Evolutionary conservation across 2,329 filamentous ascomycete species (phyloP).

Genomic region (Xylaria sp.): DNA sequence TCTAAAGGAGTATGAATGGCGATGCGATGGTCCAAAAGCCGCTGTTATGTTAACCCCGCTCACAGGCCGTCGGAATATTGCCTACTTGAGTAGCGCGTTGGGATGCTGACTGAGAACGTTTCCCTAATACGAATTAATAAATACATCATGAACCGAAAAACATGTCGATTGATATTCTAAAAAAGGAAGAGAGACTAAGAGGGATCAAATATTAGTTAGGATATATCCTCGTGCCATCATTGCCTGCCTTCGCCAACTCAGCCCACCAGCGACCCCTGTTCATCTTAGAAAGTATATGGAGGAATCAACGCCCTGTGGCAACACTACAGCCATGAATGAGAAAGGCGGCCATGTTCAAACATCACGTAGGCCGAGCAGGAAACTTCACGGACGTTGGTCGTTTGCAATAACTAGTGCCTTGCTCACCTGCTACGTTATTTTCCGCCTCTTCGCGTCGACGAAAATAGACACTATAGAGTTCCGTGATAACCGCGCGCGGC

Average conservation of each 20-base stretch:
- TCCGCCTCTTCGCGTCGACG: not conserved
- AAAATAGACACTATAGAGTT: not conserved
- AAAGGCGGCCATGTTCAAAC: not conserved
- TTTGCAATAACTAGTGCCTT: not conserved
- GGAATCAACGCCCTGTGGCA: too few relatives aligned
- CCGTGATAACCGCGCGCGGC: too few relatives aligned
- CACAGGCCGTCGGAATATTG: conserved; percentile 16
- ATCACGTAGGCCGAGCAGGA: not conserved
- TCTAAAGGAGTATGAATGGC: not conserved
- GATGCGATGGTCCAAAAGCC: not conserved
- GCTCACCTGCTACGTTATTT: not conserved
- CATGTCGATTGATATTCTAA: not conserved
- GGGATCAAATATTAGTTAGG: not conserved
- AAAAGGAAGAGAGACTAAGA: not conserved
- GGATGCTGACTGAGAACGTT: not conserved
- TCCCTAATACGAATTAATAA: not conserved
- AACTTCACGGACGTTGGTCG: not conserved
- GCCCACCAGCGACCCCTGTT: not conserved
- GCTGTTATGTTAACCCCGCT: not conserved
- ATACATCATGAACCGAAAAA: not conserved
- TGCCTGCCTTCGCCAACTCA: not conserved
- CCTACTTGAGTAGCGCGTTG: conserved; percentile 7
- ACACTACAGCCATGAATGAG: not conserved
- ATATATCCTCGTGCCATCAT: not conserved
- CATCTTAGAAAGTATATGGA: not conserved